These are phyloP conservation scores for Cryphonectria parasitica DNA, from an alignment of 2,329 filamentous ascomycete species.

Conservation along the genomic window DNA sequence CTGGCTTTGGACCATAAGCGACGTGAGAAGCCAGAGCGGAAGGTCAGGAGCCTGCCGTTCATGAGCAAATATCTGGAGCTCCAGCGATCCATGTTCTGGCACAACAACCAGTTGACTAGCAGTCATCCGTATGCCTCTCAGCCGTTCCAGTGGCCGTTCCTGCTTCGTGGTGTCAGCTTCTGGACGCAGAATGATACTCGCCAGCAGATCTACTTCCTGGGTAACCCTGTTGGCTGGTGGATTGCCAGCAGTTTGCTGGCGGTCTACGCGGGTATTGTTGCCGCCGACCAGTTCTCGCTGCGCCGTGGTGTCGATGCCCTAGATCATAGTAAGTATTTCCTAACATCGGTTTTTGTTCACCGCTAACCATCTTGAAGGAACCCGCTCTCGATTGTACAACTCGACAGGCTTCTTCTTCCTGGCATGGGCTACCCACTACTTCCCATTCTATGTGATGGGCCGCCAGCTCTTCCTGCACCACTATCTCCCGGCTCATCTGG, in stretches of 20 bases:
- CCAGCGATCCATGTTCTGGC: slow-evolving; percentile 98
- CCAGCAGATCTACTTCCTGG: slow-evolving; percentile 97
- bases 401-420: slow-evolving; percentile 99
- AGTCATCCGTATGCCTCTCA: slow-evolving; percentile 95
- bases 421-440: slow-evolving; percentile 95
- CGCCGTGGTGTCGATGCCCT: slow-evolving; percentile 91
- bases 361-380: slow-evolving; percentile 60
- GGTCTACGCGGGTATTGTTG: slow-evolving; percentile 89
- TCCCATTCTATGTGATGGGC: slow-evolving; percentile 98
- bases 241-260: slow-evolving; percentile 88
- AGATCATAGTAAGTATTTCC: slow-evolving; percentile 76
- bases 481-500: slow-evolving; percentile 92
- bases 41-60: slow-evolving; percentile 86
- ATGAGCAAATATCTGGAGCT: slow-evolving; percentile 94
- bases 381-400: slow-evolving; percentile 94
- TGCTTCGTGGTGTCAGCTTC: slow-evolving; percentile 96
- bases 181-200: slow-evolving; percentile 96
- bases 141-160: slow-evolving; percentile 97
- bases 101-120: slow-evolving; percentile 97
- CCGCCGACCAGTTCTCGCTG: slow-evolving; percentile 90
- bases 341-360: background rate
- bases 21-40: slow-evolving; percentile 72
- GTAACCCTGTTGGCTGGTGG: slow-evolving; percentile 98
- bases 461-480: slow-evolving; percentile 98
- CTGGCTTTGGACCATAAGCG: slow-evolving; percentile 73